phyloP scores from a whole-genome alignment of 202 grass and related monocot genomes.

The Elaeis oleifera region DNA sequence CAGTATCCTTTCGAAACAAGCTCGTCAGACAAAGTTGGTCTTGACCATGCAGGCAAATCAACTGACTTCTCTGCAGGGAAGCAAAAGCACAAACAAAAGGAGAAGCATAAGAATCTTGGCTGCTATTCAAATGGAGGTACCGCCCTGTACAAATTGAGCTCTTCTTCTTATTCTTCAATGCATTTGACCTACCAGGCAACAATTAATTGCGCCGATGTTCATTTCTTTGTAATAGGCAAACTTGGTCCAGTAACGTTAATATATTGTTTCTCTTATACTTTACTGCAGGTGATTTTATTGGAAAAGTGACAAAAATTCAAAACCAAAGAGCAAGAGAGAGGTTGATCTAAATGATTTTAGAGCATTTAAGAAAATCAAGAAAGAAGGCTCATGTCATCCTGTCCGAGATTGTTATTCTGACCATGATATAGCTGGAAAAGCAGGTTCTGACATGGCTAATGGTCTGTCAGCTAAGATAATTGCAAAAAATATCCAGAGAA shows the following conservation, averaged over 20 bases:
- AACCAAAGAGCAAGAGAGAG: constrained; percentile 76
- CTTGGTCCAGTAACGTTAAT: too few species aligned
- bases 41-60: constrained; percentile 33
- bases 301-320: constrained; percentile 64
- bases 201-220: too few species aligned
- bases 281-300: constrained; percentile 44
- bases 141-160: constrained; percentile 11
- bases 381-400: constrained; percentile 41
- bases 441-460: constrained; percentile 35
- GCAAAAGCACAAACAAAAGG: constrained; percentile 29
- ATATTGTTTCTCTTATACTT: constrained; percentile 19
- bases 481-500: constrained; percentile 5
- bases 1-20: constrained; percentile 39
- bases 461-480: constrained; percentile 28
- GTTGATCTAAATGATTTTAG: constrained; percentile 49
- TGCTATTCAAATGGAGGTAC: constrained; percentile 77
- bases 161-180: constrained; percentile 10
- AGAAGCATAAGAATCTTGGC: constrained; percentile 50
- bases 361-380: constrained; percentile 79
- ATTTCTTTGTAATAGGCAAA: too few species aligned
- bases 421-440: constrained; percentile 30
- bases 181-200: too few species aligned
- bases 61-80: constrained; percentile 45
- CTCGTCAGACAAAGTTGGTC: constrained; percentile 25
- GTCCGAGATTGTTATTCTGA: constrained; percentile 41